phyloP scores from a whole-genome alignment of 1,284 basidiomycete genomes.

The Fistulinella staudtii region DNA sequence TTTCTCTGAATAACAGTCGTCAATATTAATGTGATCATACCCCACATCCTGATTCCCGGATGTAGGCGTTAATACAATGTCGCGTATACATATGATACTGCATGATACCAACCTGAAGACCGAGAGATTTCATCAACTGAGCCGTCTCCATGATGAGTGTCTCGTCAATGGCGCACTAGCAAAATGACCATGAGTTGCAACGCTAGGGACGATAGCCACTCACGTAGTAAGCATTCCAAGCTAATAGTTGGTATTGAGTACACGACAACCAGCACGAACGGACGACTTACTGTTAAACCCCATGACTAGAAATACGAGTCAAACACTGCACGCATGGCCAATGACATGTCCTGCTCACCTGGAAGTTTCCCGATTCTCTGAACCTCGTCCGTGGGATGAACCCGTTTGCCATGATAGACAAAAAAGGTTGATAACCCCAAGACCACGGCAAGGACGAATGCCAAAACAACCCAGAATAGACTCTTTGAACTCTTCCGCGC shows the following conservation, averaged over 20 bases:
- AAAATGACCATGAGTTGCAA: not conserved
- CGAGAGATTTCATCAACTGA: slow-evolving; percentile 43
- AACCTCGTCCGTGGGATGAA: not conserved
- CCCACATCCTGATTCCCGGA: slow-evolving; percentile 42
- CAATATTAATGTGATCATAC: slow-evolving; percentile 52
- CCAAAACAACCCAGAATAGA: slow-evolving; percentile 10
- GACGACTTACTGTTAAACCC: slow-evolving; percentile 30
- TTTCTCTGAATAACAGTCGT: slow-evolving; percentile 58
- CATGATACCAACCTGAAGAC: slow-evolving; percentile 40
- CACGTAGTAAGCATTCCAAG: slow-evolving; percentile 60
- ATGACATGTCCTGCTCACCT: slow-evolving; percentile 16
- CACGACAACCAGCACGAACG: not conserved
- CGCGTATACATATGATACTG: not conserved
- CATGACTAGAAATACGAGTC: slow-evolving; percentile 24
- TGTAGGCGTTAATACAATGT: not conserved
- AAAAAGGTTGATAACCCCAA: slow-evolving; percentile 19
- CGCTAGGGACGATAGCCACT: slow-evolving; percentile 10
- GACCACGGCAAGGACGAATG: slow-evolving; percentile 16
- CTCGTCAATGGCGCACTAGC: slow-evolving; percentile 55
- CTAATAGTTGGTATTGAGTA: slow-evolving; percentile 28
- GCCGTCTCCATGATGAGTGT: slow-evolving; percentile 46
- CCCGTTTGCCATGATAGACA: slow-evolving; percentile 6
- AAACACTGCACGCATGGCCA: not conserved
- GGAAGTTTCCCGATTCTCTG: slow-evolving; percentile 27
- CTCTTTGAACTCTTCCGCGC: slow-evolving; percentile 3